phyloP scores from a whole-genome alignment of 768 basidiomycete species.

The Lactarius quietus region DNA sequence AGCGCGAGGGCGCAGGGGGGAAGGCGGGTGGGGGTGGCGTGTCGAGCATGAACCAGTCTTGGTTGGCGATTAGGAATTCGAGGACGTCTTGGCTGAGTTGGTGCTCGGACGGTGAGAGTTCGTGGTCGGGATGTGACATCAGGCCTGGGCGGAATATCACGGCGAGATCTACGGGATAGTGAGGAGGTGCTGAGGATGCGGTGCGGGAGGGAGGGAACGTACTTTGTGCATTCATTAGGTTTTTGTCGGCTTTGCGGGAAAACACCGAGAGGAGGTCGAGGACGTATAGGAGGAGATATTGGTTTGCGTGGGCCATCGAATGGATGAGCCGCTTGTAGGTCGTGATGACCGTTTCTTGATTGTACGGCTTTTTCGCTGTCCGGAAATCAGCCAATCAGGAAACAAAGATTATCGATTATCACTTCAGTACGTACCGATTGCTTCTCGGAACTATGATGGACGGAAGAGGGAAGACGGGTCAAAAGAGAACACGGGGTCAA shows the following conservation, averaged over 20 bases:
- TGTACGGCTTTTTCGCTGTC: slow-evolving; percentile 62
- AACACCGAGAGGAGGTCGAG: slow-evolving; percentile 95
- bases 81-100: slow-evolving; percentile 84
- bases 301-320: slow-evolving; percentile 81
- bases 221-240: slow-evolving; percentile 96
- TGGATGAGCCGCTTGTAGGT: slow-evolving; percentile 84
- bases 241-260: slow-evolving; percentile 84
- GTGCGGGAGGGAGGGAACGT: slow-evolving; percentile 33
- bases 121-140: slow-evolving; percentile 84
- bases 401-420: background rate
- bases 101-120: slow-evolving; percentile 83
- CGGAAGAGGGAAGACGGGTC: slow-evolving; percentile 20
- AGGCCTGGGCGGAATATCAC: slow-evolving; percentile 97
- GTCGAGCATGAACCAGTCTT: slow-evolving; percentile 92
- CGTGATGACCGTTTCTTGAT: slow-evolving; percentile 67
- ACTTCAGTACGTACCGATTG: slow-evolving; percentile 50
- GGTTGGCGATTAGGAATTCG: slow-evolving; percentile 94
- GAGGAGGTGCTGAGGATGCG: background rate
- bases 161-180: slow-evolving; percentile 66
- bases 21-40: slow-evolving; percentile 63
- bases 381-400: slow-evolving; percentile 4
- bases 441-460: slow-evolving; percentile 65
- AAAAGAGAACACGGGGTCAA: slow-evolving; percentile 6
- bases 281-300: slow-evolving; percentile 95
- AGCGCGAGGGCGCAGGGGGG: slow-evolving; percentile 15